These are phyloP conservation scores for Cytospora paraplurivora DNA, from an alignment of 2,329 filamentous ascomycete genomes.

Conservation along the genomic window DNA sequence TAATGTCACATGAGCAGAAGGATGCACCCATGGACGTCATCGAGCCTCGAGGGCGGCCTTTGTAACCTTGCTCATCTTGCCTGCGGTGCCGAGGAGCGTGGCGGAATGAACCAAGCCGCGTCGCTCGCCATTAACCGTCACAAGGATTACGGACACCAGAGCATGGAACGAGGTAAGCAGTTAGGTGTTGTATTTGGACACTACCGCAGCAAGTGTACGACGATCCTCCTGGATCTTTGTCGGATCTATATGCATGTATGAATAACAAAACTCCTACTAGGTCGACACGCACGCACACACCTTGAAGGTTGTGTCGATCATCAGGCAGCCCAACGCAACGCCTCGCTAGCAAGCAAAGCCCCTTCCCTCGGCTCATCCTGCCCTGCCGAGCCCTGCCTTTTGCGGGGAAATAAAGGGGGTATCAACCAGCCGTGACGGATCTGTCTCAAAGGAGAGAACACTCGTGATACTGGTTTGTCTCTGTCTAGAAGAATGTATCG, in stretches of 20 bases:
- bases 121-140: neutral
- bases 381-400: neutral
- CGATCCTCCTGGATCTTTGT: neutral
- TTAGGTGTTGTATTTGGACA: neutral
- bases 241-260: neutral
- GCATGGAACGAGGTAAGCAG: neutral
- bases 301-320: neutral
- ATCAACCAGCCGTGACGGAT: neutral
- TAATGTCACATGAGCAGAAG: neutral
- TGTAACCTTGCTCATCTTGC: neutral
- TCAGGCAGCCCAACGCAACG: slow-evolving; percentile 9
- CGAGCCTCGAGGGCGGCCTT: neutral
- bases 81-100: neutral
- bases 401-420: neutral
- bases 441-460: neutral
- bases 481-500: slow-evolving; percentile 2
- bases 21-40: neutral
- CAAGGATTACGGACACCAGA: neutral
- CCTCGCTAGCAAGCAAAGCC: slow-evolving; percentile 14
- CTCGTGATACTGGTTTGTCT: neutral
- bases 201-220: slow-evolving; percentile 10
- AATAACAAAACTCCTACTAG: neutral
- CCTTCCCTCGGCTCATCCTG: neutral
- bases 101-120: too few species aligned
- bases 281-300: neutral